Percentiles rank a stretch among this genome's conserved stretches.
Evolutionary conservation across 2,329 filamentous ascomycete species (phyloP).

Genomic region (Chlorencoelia australis): DNA sequence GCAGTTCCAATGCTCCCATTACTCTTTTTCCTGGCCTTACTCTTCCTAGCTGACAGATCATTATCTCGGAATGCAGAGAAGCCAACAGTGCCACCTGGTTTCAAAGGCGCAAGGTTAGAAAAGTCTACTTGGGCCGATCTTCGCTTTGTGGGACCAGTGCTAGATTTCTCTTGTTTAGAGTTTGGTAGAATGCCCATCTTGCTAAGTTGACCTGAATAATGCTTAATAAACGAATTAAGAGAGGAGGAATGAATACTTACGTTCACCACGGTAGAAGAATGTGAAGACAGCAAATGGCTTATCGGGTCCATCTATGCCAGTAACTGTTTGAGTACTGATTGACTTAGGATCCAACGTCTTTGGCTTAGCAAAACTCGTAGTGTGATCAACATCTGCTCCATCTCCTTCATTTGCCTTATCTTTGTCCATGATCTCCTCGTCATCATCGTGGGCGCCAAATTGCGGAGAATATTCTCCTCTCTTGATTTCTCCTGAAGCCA

Average conservation of each 20-base stretch:
- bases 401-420: constrained; percentile 41
- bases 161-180: constrained; percentile 54
- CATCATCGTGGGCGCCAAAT: constrained; percentile 93
- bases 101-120: constrained; percentile 72
- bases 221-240: constrained; percentile 11
- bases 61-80: constrained; percentile 81
- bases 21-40: constrained; percentile 51
- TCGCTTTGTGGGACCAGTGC: constrained; percentile 56
- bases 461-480: constrained; percentile 96
- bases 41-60: constrained; percentile 45
- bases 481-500: constrained; percentile 95
- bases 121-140: constrained; percentile 80
- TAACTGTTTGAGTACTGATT: constrained; percentile 98
- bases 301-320: constrained; percentile 89
- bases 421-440: constrained; percentile 50
- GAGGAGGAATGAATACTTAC: constrained; percentile 44
- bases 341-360: constrained; percentile 94
- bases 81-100: constrained; percentile 77
- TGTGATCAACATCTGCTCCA: constrained; percentile 86
- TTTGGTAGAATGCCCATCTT: constrained; percentile 82
- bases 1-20: constrained; percentile 45
- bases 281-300: constrained; percentile 96
- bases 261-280: constrained; percentile 92
- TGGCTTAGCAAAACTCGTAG: constrained; percentile 93
- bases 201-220: constrained; percentile 66